These are phyloP conservation scores for Blepharisma stoltei DNA, from an alignment of 73 alveolate species.

Conservation along the genomic window DNA sequence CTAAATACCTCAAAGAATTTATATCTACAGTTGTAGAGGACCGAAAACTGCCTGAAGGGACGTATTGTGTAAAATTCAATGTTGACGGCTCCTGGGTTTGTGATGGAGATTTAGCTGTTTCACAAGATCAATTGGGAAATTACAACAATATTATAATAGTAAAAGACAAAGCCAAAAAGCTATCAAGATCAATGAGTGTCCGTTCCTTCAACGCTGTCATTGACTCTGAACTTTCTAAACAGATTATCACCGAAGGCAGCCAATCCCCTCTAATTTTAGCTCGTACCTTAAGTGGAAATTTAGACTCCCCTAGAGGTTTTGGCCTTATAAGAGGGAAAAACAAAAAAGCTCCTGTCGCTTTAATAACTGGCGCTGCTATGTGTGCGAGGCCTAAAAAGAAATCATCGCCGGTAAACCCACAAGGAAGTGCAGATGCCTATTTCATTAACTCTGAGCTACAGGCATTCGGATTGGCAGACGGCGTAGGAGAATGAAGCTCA, in stretches of 20 bases:
- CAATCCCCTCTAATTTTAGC: conserved; percentile 5
- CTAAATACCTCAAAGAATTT: conserved; percentile 13
- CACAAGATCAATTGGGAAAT: conserved; percentile 10
- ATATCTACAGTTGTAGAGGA: conserved; percentile 7
- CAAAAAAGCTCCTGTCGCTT: conserved; percentile 14
- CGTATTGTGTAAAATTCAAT: conserved; percentile 21
- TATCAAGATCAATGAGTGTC: conserved; percentile 20
- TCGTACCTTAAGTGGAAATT: conserved; percentile 4
- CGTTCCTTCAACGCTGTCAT: neutral
- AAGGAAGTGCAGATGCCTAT: conserved; percentile 15
- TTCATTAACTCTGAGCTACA: neutral
- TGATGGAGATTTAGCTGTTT: conserved; percentile 18
- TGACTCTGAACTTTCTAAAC: conserved; percentile 9
- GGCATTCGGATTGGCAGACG: conserved; percentile 4
- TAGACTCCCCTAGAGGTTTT: conserved; percentile 21
- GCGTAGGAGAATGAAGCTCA: conserved; percentile 3
- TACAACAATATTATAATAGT: conserved; percentile 13
- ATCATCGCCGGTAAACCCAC: neutral
- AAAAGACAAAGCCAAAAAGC: neutral
- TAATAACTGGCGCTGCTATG: neutral
- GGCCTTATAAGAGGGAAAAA: neutral
- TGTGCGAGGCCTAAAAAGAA: neutral
- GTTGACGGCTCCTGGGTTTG: conserved; percentile 34
- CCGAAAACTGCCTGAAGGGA: conserved; percentile 19
- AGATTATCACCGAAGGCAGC: neutral